Evolutionary conservation across 1,284 basidiomycete species (phyloP), one percentile per base, ranked within the genome.

Genomic region (Ustilago esculenta): DNA sequence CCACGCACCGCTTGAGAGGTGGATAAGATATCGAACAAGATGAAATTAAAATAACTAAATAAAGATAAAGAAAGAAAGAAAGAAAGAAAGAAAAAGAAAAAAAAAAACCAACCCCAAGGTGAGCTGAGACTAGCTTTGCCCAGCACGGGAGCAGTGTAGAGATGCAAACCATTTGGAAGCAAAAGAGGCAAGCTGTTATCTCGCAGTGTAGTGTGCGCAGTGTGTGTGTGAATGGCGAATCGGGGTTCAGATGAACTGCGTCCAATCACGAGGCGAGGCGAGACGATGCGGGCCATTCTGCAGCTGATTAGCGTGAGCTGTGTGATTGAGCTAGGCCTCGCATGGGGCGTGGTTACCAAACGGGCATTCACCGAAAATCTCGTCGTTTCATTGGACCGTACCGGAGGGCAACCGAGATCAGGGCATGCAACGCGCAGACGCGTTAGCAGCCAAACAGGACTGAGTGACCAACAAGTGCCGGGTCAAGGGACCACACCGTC

Each of bases 291-390:
- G 20, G 39, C 27, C 40, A 40, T 14, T 35, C 12, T 35, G 29
- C 29, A 30, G 33, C 33, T 35, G 33, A 42, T 51, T 43, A 51
- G 40, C 11, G n/a, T 34, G 48, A 29, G 51, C 51, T 29, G 27
- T 53, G 42, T 50, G 48, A 50, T 45, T 53, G 40, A 17, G 27
- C 12, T n/a, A n/a, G n/a, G n/a, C n/a, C n/a, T n/a, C n/a, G n/a
- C n/a, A n/a, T 15, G 20, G 11, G 25, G 18, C n/a, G 52, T 39
- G 47, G 41, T 42, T 50, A 35, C 29, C 17, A 11, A 21, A 52
- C 56, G 56, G 56, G 43, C 48, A 42, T 35, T 51, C 24, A 25
- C 56, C 56, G 56, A 58, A 51, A 18, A 36, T 23, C 37, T 20
- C 20, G 37, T 8, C 43, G 30, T 46, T 32, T 51, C 43, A 58